Evolutionary conservation across 495 filamentous ascomycete species (phyloP).

Genomic region (Eremomyces bilateralis): DNA sequence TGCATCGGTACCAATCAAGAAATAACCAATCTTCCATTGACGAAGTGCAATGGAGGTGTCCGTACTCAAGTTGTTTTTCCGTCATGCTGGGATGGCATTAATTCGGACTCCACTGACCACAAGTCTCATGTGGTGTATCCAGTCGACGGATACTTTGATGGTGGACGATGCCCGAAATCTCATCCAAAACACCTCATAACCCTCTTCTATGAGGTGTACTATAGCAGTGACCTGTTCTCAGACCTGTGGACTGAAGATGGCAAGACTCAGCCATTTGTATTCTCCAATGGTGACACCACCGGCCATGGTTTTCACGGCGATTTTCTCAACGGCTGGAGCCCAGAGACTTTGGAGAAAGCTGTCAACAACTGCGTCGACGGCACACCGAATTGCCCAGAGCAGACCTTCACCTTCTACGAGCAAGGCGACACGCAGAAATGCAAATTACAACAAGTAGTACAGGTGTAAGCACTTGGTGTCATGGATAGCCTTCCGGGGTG

Average conservation of each 20-base stretch:
- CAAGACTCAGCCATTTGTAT: constrained; percentile 8
- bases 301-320: not conserved
- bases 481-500: constrained; percentile 34
- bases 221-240: constrained; percentile 6
- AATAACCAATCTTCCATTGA: too few relatives aligned
- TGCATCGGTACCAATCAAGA: constrained; percentile 26
- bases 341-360: not conserved
- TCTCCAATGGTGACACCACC: constrained; percentile 5
- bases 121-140: constrained; percentile 12
- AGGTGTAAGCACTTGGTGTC: constrained; percentile 22
- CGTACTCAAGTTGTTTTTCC: constrained; percentile 6
- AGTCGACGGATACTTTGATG: constrained; percentile 6
- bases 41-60: too few relatives aligned
- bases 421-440: constrained; percentile 18
- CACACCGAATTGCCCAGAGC: not conserved
- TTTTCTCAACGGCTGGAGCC: not conserved
- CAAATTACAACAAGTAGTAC: constrained; percentile 16
- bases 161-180: constrained; percentile 7
- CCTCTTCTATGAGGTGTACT: constrained; percentile 10
- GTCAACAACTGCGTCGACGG: not conserved
- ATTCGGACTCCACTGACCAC: constrained; percentile 31
- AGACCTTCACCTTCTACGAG: too few relatives aligned
- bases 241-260: constrained; percentile 9
- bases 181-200: constrained; percentile 9
- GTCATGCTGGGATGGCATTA: constrained; percentile 32